Evolutionary conservation across 2,329 filamentous ascomycete genomes (phyloP), one percentile per base, ranked within the genome.

Genomic region (Cryphonectria carpinicola): DNA sequence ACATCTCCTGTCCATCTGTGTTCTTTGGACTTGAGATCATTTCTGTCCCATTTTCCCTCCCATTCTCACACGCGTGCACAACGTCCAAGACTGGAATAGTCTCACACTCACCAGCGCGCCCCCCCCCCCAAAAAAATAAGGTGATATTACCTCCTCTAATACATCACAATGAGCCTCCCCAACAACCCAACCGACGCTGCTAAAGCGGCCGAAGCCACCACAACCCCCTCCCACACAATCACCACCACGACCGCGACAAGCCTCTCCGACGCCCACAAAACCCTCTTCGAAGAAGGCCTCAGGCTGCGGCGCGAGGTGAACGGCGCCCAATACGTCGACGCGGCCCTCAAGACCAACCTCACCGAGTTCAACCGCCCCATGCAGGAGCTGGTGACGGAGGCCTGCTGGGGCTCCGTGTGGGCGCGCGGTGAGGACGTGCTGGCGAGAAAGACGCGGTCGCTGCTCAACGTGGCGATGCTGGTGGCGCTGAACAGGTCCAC

Each of bases 381-480:
- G 74, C 89, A 91, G 78, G 86, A 91, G 74, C 82, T 90, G 52
- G 85, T 90, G 1, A 90, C 89, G 0, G 89, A 91, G 79, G 87
- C 84, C 77, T 88, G 86, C 80, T 92, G 89, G 89, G 89, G 89
- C 19, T 84, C 84, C 71, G 85, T 86, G 37, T 92, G 89, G 89
- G 86, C 86, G 4, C 85, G 89, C 10, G 88, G 89, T 8, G 88
- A 88, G 0, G 89, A 89, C 0, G 46, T 49, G 46, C 84, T 92
- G 11, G 84, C 87, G 49, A 84, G 85, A 71, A 89, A 90, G 77
- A 86, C 88, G 74, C 84, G 89, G 63, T 87, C 84, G 67, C 81
- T 92, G 68, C 80, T 92, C 67, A 91, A 91, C 77, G 87, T 91
- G 64, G 88, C 85, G 64, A 90, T 92, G 86, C 84, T 80, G 43